Base-by-base conservation (phyloP, 192 early-diverging fungal genomes). In the Thoreauomyces humboldtii region DNA sequence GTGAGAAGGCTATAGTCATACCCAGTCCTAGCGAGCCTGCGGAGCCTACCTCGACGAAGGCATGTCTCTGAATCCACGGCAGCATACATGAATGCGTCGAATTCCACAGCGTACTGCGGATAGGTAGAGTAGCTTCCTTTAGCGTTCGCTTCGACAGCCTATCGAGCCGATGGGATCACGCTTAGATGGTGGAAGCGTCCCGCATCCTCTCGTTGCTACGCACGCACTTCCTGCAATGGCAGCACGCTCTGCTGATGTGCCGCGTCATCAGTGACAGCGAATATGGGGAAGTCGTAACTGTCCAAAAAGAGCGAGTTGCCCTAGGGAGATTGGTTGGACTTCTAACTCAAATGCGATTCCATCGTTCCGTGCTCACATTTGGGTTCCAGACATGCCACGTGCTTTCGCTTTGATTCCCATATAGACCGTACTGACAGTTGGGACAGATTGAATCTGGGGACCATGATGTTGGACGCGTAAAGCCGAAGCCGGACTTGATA, bases 51-150 rank as follows among this genome's bases (percentile, higher is more conserved):
- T 77, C 88, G 69, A 65, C 84, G 72, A 12, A 93, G 74, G 67
- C 91, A 93, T 1, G 87, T 82, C 4, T 53, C 69, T 5, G 88
- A 58, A 76, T 93, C 73, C 28, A 75, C 55, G n/a, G 86, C 86
- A 1, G 80, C 86, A 61, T 71, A 87, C 88, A 91, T 92, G 44
- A 85, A 78, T 21, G 81, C 76, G 42, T 86, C 70, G 53, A 93
- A 88, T 66, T 93, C 78, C 32, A 90, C 74, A 0, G 87, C 69
- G 74, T 87, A 83, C 5, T 91, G 63, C 5, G 88, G 90, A 61
- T 85, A 90, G 2, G 64, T 52, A 19, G n/a, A 51, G 60, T 88
- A 91, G 0, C 65, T 44, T 24, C 65, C 63, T 11, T 65, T 28
- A 17, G 46, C 29, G 52, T 89, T 89, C 35, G 67, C 73, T 12